Conservation (phyloP, 2,329 filamentous ascomycete species). For the Pseudocercospora pini-densiflorae region DNA sequence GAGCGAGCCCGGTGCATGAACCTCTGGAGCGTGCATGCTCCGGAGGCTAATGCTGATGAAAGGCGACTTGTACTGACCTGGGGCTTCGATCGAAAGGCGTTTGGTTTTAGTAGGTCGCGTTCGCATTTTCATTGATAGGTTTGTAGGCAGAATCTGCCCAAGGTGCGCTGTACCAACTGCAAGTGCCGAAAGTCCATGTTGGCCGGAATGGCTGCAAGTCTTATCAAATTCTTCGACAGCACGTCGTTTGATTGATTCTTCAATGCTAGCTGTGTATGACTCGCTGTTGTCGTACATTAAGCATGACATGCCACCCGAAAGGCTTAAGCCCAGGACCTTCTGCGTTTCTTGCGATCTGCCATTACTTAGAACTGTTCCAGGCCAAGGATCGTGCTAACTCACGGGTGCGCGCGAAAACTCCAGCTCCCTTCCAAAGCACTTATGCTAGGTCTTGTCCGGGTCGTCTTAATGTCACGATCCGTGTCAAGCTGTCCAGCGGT, state of each 20-base stretch:
- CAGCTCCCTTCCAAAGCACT: no score
- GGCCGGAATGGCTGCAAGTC: background rate
- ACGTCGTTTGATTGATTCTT: background rate
- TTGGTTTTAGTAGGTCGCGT: background rate
- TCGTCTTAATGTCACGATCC: background rate
- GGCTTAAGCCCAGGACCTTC: background rate
- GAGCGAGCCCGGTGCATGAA: background rate
- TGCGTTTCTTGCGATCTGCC: background rate
- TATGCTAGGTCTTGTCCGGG: background rate
- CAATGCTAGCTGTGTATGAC: background rate
- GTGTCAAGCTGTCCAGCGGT: background rate
- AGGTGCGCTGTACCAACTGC: background rate
- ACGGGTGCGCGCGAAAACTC: no score
- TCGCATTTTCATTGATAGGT: background rate
- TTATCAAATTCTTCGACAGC: background rate
- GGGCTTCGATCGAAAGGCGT: background rate
- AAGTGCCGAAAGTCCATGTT: background rate
- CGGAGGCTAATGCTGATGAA: background rate
- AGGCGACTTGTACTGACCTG: background rate
- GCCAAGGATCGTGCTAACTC: background rate
- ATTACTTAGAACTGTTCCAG: background rate
- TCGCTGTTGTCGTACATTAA: background rate
- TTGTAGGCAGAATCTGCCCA: background rate
- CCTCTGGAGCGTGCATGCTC: background rate
- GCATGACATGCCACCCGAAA: background rate